Conservation (phyloP, 805 yeast species). For the Schizosaccharomyces octosporus region DNA sequence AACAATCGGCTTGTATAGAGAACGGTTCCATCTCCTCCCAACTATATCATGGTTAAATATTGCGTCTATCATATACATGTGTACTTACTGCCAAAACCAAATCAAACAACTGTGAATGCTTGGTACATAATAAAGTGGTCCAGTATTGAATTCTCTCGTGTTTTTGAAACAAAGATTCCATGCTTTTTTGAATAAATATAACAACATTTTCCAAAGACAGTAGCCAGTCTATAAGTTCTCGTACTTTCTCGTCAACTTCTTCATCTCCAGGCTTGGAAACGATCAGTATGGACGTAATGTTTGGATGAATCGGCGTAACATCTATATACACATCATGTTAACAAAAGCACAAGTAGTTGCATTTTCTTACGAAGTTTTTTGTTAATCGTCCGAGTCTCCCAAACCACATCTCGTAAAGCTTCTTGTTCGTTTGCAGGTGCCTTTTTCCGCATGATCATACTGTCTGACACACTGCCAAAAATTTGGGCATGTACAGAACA, state of each 20-base stretch:
- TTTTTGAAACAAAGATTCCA: background rate
- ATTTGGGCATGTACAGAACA: background rate
- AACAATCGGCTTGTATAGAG: slow-evolving; percentile 26
- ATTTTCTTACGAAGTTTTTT: background rate
- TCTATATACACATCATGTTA: background rate
- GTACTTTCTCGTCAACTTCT: background rate
- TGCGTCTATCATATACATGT: background rate
- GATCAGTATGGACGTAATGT: background rate
- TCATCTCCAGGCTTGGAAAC: slow-evolving; percentile 1
- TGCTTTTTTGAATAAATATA: background rate
- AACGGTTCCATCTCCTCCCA: slow-evolving; percentile 91
- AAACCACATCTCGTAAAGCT: background rate
- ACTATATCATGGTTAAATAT: slow-evolving; percentile 4
- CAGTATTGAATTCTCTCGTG: slow-evolving; percentile 17
- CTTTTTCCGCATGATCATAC: background rate
- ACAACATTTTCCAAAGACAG: background rate
- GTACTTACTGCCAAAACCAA: slow-evolving; percentile 34
- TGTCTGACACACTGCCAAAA: background rate
- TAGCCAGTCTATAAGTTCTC: background rate
- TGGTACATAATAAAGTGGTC: slow-evolving; percentile 52
- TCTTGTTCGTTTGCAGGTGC: background rate
- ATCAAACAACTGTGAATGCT: slow-evolving; percentile 49
- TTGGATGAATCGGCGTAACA: background rate
- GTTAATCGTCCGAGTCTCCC: background rate
- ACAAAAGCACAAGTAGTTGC: background rate